Percentiles rank a stretch among this genome's conserved stretches.
Evolutionary conservation across 805 yeast species (phyloP).

Genomic region (Candida pseudoglaebosa): DNA sequence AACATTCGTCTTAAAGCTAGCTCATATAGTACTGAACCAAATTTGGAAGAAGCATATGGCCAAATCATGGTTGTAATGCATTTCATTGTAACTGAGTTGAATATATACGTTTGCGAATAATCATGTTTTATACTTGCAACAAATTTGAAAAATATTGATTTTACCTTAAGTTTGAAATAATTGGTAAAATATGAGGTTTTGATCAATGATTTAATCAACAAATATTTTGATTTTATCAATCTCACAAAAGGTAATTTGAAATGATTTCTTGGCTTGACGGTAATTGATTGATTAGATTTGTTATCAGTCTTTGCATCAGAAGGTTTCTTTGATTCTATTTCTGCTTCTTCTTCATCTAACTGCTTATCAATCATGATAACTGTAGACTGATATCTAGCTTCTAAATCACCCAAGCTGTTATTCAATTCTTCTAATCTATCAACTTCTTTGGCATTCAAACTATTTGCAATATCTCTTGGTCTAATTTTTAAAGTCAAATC

Average conservation of each 20-base stretch:
- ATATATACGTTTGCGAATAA: slow-evolving; percentile 23
- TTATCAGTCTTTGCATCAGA: too few species aligned
- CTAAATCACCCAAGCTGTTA: slow-evolving; percentile 6
- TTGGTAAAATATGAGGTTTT: slow-evolving; percentile 5
- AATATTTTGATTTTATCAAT: not conserved
- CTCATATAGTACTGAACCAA: slow-evolving; percentile 23
- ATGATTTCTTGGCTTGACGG: not conserved
- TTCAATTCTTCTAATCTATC: slow-evolving; percentile 21
- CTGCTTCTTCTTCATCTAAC: not conserved
- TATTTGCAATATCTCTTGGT: slow-evolving; percentile 34
- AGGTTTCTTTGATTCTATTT: too few species aligned
- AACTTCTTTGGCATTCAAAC: slow-evolving; percentile 17
- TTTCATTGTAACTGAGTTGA: slow-evolving; percentile 22
- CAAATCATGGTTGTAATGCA: slow-evolving; percentile 33
- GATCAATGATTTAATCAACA: slow-evolving; percentile 1
- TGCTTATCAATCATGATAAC: not conserved
- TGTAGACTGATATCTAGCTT: slow-evolving; percentile 1
- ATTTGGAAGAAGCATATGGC: slow-evolving; percentile 35
- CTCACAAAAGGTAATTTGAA: not conserved
- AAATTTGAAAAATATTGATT: slow-evolving; percentile 18
- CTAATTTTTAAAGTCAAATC: slow-evolving; percentile 21
- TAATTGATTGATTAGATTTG: too few species aligned
- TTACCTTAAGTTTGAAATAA: slow-evolving; percentile 11
- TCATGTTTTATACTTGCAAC: slow-evolving; percentile 33
- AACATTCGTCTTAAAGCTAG: slow-evolving; percentile 9